A percentile compares a stretch with the other conserved stretches of the same genome.
Evolutionary conservation across 2,329 filamentous ascomycete species (phyloP).

Genomic region (Alternaria brassicae): DNA sequence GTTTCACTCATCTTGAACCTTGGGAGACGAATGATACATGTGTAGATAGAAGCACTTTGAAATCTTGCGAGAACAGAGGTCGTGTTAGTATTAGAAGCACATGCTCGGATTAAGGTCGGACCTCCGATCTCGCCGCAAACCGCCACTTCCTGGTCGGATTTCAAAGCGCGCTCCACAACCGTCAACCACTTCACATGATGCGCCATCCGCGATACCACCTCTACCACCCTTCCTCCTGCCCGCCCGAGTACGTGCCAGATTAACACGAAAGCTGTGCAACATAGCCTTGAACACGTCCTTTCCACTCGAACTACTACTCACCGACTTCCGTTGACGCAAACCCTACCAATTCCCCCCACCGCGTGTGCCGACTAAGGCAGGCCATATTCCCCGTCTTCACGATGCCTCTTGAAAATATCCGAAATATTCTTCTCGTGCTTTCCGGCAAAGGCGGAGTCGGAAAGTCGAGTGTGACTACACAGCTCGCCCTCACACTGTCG

Average conservation of each 20-base stretch:
- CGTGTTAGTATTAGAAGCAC: background rate
- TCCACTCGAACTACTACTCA: background rate
- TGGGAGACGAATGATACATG: no score
- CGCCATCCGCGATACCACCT: constrained; percentile 12
- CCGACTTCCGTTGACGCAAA: background rate
- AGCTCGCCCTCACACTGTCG: constrained; percentile 88
- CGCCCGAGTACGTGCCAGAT: constrained; percentile 22
- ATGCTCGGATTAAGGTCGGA: constrained; percentile 15
- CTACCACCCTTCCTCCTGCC: background rate
- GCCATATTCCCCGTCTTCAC: constrained; percentile 20
- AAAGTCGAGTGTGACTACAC: constrained; percentile 97
- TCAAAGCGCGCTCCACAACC: constrained; percentile 41
- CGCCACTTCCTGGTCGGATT: constrained; percentile 41
- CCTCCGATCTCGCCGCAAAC: constrained; percentile 36
- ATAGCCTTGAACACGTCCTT: no score
- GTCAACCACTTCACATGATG: constrained; percentile 27
- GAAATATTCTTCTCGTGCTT: constrained; percentile 81
- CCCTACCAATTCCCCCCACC: background rate
- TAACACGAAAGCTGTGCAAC: constrained; percentile 16
- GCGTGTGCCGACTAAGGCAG: background rate
- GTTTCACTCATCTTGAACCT: background rate
- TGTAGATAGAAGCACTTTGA: no score
- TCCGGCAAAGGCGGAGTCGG: constrained; percentile 98
- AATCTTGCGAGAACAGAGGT: background rate
- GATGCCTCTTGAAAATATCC: constrained; percentile 74